These are phyloP conservation scores for Coemansia sp. DNA, from an alignment of 192 early-diverging fungal species.

Conservation along the genomic window DNA sequence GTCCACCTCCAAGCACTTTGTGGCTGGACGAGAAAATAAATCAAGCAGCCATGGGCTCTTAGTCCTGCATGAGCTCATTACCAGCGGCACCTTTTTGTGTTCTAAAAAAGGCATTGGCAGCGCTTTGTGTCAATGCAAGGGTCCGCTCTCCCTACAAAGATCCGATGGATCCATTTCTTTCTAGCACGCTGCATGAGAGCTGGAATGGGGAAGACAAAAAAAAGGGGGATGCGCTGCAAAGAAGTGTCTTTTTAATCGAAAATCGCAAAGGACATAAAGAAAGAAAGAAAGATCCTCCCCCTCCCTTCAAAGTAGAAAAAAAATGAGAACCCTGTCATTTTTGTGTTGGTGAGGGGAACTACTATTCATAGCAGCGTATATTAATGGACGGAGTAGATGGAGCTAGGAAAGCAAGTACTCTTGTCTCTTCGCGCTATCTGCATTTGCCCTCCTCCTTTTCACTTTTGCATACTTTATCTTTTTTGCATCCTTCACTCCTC, in stretches of 20 bases:
- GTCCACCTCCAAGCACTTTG: not conserved
- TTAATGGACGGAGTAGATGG: not conserved
- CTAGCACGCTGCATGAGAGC: not conserved
- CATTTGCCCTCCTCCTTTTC: not conserved
- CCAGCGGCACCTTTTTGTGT: not conserved
- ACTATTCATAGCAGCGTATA: not conserved
- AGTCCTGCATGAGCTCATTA: not conserved
- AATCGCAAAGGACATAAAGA: not conserved
- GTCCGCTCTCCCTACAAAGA: not conserved
- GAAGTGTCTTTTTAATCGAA: not conserved
- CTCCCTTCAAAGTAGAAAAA: not conserved
- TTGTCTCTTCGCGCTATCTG: not conserved
- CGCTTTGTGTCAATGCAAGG: constrained; percentile 3
- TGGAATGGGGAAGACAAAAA: not conserved
- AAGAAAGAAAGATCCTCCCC: not conserved
- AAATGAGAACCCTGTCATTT: not conserved
- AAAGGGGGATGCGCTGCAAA: not conserved
- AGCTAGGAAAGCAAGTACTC: not conserved
- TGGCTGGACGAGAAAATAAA: not conserved
- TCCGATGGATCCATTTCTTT: not conserved
- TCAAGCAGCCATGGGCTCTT: not conserved
- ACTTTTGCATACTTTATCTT: not conserved
- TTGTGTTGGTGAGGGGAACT: not conserved
- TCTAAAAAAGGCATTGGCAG: not conserved
- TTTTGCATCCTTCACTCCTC: not conserved